These are phyloP conservation scores for Thuidium tamariscinum DNA, from an alignment of 225 moss, liverwort and hornwort genomes.

Conservation along the genomic window DNA sequence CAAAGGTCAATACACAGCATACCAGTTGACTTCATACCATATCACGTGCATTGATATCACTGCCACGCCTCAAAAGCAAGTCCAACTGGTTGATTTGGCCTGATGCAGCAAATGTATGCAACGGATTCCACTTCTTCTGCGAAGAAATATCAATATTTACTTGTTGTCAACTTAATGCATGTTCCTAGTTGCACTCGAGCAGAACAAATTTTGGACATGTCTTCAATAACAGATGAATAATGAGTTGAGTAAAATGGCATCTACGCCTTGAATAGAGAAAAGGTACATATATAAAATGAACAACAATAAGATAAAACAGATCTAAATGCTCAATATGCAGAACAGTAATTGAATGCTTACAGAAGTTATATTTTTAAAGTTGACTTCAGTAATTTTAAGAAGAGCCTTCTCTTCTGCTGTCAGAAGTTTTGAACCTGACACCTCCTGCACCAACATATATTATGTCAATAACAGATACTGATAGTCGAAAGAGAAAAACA, in stretches of 20 bases:
- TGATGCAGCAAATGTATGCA: constrained; percentile 77
- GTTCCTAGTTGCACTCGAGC: background rate
- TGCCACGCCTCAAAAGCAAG: constrained; percentile 54
- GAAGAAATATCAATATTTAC: background rate
- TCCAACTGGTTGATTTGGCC: constrained; percentile 70
- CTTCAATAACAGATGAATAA: background rate
- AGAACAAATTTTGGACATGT: background rate
- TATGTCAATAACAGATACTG: background rate
- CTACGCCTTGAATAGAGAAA: background rate
- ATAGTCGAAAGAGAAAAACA: background rate
- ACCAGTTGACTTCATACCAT: constrained; percentile 14
- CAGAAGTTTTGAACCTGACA: constrained; percentile 41
- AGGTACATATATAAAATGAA: background rate
- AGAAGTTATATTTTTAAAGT: constrained; percentile 41
- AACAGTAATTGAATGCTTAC: background rate
- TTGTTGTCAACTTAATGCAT: background rate
- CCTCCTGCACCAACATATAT: constrained; percentile 20
- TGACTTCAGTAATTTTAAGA: constrained; percentile 33
- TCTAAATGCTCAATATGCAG: background rate
- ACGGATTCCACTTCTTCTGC: constrained; percentile 74
- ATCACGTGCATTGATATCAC: constrained; percentile 42
- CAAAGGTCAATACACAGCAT: background rate
- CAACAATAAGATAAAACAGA: background rate
- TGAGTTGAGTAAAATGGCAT: background rate
- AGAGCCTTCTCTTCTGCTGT: constrained; percentile 55